These are phyloP conservation scores for Prunus armeniaca DNA, from an alignment of 306 rosid genomes.

Conservation along the genomic window DNA sequence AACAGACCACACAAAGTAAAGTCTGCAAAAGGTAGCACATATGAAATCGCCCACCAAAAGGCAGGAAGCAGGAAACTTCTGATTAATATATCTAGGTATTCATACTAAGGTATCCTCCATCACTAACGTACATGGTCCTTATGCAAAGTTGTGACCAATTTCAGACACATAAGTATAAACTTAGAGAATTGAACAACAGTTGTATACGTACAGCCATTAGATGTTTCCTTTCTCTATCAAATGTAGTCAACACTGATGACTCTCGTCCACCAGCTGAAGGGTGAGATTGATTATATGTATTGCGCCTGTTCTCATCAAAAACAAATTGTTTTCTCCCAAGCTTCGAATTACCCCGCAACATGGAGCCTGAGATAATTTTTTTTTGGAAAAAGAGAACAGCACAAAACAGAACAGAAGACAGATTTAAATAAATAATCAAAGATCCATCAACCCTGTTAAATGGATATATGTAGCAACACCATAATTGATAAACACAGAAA, in stretches of 20 bases:
- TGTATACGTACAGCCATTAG: constrained; percentile 51
- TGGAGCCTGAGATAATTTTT: constrained; percentile 34
- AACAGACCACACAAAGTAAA: constrained; percentile 17
- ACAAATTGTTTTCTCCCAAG: constrained; percentile 44
- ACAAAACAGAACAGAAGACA: neutral
- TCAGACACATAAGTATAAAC: constrained; percentile 4
- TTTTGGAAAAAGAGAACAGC: neutral
- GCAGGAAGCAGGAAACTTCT: neutral
- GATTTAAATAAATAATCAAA: neutral
- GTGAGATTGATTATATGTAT: constrained; percentile 39
- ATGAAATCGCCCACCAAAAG: neutral
- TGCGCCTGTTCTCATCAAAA: constrained; percentile 57
- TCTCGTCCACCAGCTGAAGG: constrained; percentile 36
- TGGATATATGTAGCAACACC: neutral
- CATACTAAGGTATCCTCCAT: neutral
- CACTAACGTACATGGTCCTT: neutral
- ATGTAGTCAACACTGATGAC: constrained; percentile 50
- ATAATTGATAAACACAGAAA: neutral
- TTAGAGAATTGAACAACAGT: constrained; percentile 9
- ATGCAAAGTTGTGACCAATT: constrained; percentile 1
- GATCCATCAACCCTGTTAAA: neutral
- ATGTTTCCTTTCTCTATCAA: constrained; percentile 53
- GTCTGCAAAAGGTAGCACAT: neutral
- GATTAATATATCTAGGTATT: neutral
- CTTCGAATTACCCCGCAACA: constrained; percentile 35